Evolutionary conservation across 306 rosid genomes (phyloP), one percentile per base, ranked within the genome.

Genomic region (Morella rubra): DNA sequence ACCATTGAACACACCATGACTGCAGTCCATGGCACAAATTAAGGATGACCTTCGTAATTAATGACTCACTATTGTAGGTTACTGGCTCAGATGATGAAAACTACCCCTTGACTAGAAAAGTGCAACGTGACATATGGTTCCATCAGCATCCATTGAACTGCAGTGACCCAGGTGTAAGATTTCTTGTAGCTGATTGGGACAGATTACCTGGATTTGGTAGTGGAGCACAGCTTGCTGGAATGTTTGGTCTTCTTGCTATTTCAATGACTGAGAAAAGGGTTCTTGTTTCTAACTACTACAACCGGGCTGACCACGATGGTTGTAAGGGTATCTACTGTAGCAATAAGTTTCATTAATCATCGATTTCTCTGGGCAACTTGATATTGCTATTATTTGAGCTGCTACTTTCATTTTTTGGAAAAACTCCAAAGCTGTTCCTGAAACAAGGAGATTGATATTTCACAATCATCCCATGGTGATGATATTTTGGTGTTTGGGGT

Each of bases 91-190:
- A 95, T 76, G 97, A 90, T 81, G 98, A 95, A 79, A 95, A 95
- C 76, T 95, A 86, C 77, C 98, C 98, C 41, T 76, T 86, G 79
- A 92, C 98, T 32, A 84, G 97, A 80, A 92, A 81, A 79, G 98
- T 88, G 76, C 98, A 95, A 74, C 88, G 86, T 6, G 96, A 90
- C 75, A 75, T 95, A 74, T 95, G 98, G 98, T 84, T 85, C 40
- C 97, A 90, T 86, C 98, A 95, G 84, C 97, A 95, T 83, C 97
- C 98, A 53, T 53, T 81, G 61, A 83, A 92, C 90, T 95, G 98
- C 74, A 75, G 84, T 3, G 84, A 80, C 72, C 86, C 87, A 15
- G 56, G 76, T 76, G 87, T 89, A 19, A 91, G 81, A 78, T 95
- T 95, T 85, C 93, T 95, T 47, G 86, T 95, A 41, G 86, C 92